Conservation (phyloP, 2,329 filamentous ascomycete species). For the Neopestalotiopsis sp. region DNA sequence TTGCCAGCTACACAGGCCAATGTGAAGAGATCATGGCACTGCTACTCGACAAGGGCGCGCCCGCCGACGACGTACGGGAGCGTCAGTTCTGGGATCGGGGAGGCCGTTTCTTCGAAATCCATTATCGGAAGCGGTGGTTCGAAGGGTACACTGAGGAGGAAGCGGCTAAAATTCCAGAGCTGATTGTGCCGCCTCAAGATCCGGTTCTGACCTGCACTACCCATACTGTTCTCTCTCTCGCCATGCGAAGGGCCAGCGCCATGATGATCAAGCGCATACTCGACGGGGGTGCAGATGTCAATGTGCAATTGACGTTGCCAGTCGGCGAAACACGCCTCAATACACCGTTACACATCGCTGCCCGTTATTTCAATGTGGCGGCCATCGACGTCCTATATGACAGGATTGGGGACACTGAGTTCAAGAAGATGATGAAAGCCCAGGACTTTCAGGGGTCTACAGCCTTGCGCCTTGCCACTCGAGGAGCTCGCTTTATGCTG, state of each 20-base stretch:
- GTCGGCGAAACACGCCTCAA: background rate
- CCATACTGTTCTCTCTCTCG: constrained; percentile 4
- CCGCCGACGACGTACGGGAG: constrained; percentile 3
- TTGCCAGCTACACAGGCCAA: constrained; percentile 1
- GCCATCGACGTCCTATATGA: background rate
- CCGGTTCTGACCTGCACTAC: background rate
- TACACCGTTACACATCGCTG: constrained; percentile 4
- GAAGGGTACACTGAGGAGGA: background rate
- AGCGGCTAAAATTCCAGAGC: background rate
- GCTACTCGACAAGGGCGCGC: background rate
- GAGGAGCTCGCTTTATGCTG: background rate
- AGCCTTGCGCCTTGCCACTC: background rate
- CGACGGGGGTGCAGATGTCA: background rate
- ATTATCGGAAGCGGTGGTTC: background rate
- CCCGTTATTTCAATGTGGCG: background rate
- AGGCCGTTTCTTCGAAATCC: background rate
- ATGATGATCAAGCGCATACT: background rate
- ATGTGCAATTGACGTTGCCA: background rate
- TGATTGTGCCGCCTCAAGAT: background rate
- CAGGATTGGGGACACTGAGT: background rate
- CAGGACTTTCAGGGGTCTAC: background rate
- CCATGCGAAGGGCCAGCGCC: background rate
- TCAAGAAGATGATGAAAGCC: background rate
- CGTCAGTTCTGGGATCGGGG: background rate
- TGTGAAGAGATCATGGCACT: constrained; percentile 6